These are phyloP conservation scores for Candida pseudofarinosa DNA, from an alignment of 805 yeast genomes.

Conservation along the genomic window DNA sequence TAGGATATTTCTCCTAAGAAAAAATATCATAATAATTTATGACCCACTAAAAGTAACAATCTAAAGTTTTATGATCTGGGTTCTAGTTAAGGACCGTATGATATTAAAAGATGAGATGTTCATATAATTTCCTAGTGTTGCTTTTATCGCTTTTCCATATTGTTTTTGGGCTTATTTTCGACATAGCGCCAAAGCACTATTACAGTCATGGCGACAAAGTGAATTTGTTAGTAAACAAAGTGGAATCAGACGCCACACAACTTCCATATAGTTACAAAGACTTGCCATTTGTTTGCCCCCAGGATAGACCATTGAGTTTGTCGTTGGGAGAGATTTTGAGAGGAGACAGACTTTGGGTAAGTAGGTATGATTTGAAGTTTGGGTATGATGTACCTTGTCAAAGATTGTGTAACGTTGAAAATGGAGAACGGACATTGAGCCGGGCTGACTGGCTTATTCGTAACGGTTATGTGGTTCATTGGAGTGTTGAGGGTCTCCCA, in stretches of 20 bases:
- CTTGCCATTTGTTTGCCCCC: conserved; percentile 77
- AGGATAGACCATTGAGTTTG: conserved; percentile 56
- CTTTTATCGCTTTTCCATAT: background rate
- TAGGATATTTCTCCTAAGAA: background rate
- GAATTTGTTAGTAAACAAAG: conserved; percentile 68
- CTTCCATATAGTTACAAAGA: conserved; percentile 75
- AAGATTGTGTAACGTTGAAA: conserved; percentile 61
- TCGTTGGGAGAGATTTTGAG: conserved; percentile 73
- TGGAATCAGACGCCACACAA: conserved; percentile 73
- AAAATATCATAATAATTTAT: background rate
- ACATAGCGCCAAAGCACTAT: conserved; percentile 31
- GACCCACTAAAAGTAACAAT: background rate
- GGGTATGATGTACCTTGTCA: conserved; percentile 64
- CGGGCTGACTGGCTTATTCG: conserved; percentile 60
- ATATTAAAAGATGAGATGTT: background rate
- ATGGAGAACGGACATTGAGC: conserved; percentile 47
- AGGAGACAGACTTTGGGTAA: conserved; percentile 77
- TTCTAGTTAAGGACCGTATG: background rate
- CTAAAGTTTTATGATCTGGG: background rate
- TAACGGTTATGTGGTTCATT: conserved; percentile 73
- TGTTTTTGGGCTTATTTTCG: conserved; percentile 12
- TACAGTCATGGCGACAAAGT: conserved; percentile 55
- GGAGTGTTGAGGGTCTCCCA: conserved; percentile 81
- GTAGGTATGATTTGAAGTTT: conserved; percentile 63
- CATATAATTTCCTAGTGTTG: background rate